These are phyloP conservation scores for Pseudogymnoascus sp. DNA, from an alignment of 2,329 filamentous ascomycete species.

Conservation along the genomic window DNA sequence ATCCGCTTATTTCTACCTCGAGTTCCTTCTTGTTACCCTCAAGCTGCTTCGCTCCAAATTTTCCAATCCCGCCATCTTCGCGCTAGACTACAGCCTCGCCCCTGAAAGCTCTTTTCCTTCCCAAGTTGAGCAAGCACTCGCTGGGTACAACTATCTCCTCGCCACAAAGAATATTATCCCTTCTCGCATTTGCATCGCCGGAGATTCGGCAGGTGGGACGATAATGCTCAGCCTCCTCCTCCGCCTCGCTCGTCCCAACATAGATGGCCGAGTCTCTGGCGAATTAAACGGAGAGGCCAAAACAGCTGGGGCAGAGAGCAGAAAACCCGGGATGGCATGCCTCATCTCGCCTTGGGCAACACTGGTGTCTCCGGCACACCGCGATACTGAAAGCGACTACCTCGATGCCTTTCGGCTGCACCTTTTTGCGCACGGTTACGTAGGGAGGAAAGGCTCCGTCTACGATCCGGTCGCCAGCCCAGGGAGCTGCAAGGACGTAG, in stretches of 20 bases:
- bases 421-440: constrained; percentile 64
- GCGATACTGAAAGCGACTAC: constrained; percentile 67
- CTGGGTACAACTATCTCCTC: constrained; percentile 65
- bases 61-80: constrained; percentile 69
- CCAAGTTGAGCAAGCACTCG: constrained; percentile 63
- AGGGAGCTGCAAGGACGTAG: constrained; percentile 58
- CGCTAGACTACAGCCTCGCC: constrained; percentile 73
- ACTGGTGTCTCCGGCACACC: constrained; percentile 60
- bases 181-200: constrained; percentile 61
- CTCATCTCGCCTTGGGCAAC: constrained; percentile 79
- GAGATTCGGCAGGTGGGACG: constrained; percentile 74
- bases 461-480: constrained; percentile 60
- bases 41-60: constrained; percentile 61
- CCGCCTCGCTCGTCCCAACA: constrained; percentile 41
- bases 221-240: constrained; percentile 67
- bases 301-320: constrained; percentile 14
- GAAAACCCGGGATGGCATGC: constrained; percentile 51
- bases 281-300: constrained; percentile 11
- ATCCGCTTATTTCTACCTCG: constrained; percentile 74
- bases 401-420: constrained; percentile 60
- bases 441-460: constrained; percentile 42
- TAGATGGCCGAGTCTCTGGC: constrained; percentile 13
- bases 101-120: constrained; percentile 66
- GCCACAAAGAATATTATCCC: constrained; percentile 47
- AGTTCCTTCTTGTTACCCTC: constrained; percentile 71